phyloP scores from a whole-genome alignment of 768 basidiomycete species.

The Pleurotus eryngii region DNA sequence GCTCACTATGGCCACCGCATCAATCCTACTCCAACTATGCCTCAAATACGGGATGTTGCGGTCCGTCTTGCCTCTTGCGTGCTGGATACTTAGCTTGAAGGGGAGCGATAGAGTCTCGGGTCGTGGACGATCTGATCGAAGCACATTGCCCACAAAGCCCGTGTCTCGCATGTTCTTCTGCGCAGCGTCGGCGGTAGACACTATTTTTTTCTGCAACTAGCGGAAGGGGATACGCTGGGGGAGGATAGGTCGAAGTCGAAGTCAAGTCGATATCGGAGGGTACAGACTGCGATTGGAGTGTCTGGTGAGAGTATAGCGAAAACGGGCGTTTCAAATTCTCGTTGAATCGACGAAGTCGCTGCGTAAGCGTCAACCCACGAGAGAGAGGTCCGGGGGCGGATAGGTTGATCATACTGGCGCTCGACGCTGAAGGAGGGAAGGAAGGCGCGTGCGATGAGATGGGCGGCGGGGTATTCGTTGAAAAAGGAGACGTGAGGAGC shows the following conservation, averaged over 20 bases:
- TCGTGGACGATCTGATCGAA: slow-evolving; percentile 37
- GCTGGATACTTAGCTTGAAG: slow-evolving; percentile 56
- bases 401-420: slow-evolving; percentile 18
- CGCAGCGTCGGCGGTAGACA: slow-evolving; percentile 26
- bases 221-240: slow-evolving; percentile 18
- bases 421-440: slow-evolving; percentile 23
- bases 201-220: slow-evolving; percentile 33
- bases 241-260: slow-evolving; percentile 11
- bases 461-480: slow-evolving; percentile 22
- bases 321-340: slow-evolving; percentile 54
- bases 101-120: slow-evolving; percentile 52
- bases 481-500: slow-evolving; percentile 39
- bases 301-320: slow-evolving; percentile 29
- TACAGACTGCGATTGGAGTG: slow-evolving; percentile 16
- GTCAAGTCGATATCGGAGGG: slow-evolving; percentile 19
- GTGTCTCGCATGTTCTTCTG: slow-evolving; percentile 42
- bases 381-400: slow-evolving; percentile 30
- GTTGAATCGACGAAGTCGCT: slow-evolving; percentile 42
- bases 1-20: slow-evolving; percentile 77
- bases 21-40: slow-evolving; percentile 90
- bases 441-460: slow-evolving; percentile 12
- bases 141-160: slow-evolving; percentile 44
- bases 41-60: slow-evolving; percentile 84
- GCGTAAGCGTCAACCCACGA: slow-evolving; percentile 44
- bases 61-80: slow-evolving; percentile 52